Evolutionary conservation across 345 rosid genomes (phyloP).

Genomic region (Aethionema arabicum): DNA sequence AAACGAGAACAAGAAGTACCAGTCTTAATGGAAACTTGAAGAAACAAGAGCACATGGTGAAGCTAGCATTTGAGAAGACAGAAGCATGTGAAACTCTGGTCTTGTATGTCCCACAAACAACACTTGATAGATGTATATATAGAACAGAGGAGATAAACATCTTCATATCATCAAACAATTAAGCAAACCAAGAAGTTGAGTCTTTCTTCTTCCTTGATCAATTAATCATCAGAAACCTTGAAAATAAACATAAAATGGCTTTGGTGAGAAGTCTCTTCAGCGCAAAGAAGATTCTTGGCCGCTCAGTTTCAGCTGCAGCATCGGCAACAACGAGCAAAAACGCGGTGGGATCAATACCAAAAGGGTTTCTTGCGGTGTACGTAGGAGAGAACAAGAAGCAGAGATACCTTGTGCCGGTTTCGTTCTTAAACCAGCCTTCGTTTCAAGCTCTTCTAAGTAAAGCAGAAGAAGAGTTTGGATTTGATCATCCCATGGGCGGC

Average conservation of each 20-base stretch:
- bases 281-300: slow-evolving; percentile 34
- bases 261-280: slow-evolving; percentile 19
- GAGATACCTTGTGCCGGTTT: slow-evolving; percentile 46
- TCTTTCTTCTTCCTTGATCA: too few species aligned
- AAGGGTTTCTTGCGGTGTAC: slow-evolving; percentile 47
- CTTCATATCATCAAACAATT: slow-evolving; percentile 4
- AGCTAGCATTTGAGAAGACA: not conserved
- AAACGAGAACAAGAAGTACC: not conserved
- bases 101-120: slow-evolving; percentile 15
- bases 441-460: slow-evolving; percentile 46
- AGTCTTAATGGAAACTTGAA: not conserved
- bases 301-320: not conserved
- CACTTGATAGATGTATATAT: slow-evolving; percentile 9
- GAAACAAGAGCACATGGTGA: slow-evolving; percentile 29
- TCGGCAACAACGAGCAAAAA: slow-evolving; percentile 2
- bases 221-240: not conserved
- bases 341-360: slow-evolving; percentile 27
- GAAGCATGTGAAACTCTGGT: slow-evolving; percentile 21
- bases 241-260: slow-evolving; percentile 11
- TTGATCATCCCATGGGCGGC: slow-evolving; percentile 49
- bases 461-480: slow-evolving; percentile 52
- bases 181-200: slow-evolving; percentile 1
- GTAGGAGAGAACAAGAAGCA: slow-evolving; percentile 46
- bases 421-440: slow-evolving; percentile 41
- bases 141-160: slow-evolving; percentile 4